Evolutionary conservation across 2,329 filamentous ascomycete genomes (phyloP).

Genomic region (Pseudonectria buxi): DNA sequence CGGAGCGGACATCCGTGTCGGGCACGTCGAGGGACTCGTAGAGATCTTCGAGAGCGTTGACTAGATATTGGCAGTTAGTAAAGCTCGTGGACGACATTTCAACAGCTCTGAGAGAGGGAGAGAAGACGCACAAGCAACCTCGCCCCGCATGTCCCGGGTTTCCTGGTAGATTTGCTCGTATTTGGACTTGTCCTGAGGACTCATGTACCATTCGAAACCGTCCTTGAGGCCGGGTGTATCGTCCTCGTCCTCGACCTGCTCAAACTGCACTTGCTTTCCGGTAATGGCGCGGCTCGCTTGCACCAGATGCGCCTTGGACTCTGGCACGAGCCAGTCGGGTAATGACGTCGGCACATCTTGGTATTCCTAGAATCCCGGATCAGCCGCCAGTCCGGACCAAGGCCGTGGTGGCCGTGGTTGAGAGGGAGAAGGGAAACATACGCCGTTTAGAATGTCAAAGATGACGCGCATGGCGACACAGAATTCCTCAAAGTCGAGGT

Average conservation of each 20-base stretch:
- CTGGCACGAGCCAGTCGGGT: conserved; percentile 94
- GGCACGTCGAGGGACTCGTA: conserved; percentile 74
- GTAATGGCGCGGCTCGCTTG: conserved; percentile 75
- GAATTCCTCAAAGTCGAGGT: conserved; percentile 98
- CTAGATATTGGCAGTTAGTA: conserved; percentile 39
- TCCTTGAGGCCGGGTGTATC: conserved; percentile 83
- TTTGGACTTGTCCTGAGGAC: conserved; percentile 78
- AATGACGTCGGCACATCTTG: conserved; percentile 76
- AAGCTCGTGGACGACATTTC: not conserved
- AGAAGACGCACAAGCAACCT: conserved; percentile 61
- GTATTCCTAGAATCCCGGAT: conserved; percentile 59
- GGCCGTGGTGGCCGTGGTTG: conserved; percentile 3
- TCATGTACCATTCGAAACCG: conserved; percentile 99
- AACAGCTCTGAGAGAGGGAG: no score
- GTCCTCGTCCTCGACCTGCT: conserved; percentile 74
- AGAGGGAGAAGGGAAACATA: conserved; percentile 31
- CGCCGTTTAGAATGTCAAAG: conserved; percentile 93
- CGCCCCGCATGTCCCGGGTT: conserved; percentile 79
- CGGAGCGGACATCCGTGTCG: conserved; percentile 76
- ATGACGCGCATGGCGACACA: conserved; percentile 98
- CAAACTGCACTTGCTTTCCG: conserved; percentile 74
- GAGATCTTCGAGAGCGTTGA: conserved; percentile 71
- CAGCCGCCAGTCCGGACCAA: no score
- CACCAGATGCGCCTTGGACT: conserved; percentile 87
- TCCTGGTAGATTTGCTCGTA: conserved; percentile 97